A percentile compares a stretch with the other conserved stretches of the same genome.
These are phyloP conservation scores for Suillus weaverae DNA, from an alignment of 768 basidiomycete genomes.

Conservation along the genomic window DNA sequence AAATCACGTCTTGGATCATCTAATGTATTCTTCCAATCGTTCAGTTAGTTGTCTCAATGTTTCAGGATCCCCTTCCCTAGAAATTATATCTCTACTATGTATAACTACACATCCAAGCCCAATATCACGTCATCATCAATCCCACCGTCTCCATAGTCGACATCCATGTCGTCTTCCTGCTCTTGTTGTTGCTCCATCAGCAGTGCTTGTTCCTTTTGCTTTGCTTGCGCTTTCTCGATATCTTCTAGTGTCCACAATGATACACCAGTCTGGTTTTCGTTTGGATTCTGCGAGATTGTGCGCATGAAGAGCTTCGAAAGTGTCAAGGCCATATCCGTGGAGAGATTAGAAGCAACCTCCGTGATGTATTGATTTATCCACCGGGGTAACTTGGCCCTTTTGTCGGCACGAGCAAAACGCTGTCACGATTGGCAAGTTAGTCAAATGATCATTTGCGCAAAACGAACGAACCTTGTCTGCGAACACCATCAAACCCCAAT, in stretches of 20 bases:
- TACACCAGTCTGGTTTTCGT: slow-evolving; percentile 92
- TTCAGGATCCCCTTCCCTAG: background rate
- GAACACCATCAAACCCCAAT: slow-evolving; percentile 99
- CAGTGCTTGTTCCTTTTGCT: slow-evolving; percentile 67
- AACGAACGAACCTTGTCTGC: slow-evolving; percentile 83
- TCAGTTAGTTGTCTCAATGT: background rate
- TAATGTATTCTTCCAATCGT: background rate
- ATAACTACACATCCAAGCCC: slow-evolving; percentile 47
- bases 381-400: slow-evolving; percentile 91
- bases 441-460: background rate
- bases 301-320: slow-evolving; percentile 96
- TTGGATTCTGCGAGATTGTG: slow-evolving; percentile 97
- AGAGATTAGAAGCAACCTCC: slow-evolving; percentile 95
- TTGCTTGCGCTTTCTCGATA: slow-evolving; percentile 80
- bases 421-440: slow-evolving; percentile 30
- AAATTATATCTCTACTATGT: background rate
- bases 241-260: slow-evolving; percentile 96
- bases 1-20: slow-evolving; percentile 3
- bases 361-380: slow-evolving; percentile 99
- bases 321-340: slow-evolving; percentile 96
- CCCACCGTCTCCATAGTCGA: slow-evolving; percentile 68
- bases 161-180: slow-evolving; percentile 35
- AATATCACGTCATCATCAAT: slow-evolving; percentile 62
- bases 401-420: slow-evolving; percentile 92
- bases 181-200: slow-evolving; percentile 44